Evolutionary conservation across 192 early-diverging fungal species (phyloP).

Genomic region (Backusella sp.): DNA sequence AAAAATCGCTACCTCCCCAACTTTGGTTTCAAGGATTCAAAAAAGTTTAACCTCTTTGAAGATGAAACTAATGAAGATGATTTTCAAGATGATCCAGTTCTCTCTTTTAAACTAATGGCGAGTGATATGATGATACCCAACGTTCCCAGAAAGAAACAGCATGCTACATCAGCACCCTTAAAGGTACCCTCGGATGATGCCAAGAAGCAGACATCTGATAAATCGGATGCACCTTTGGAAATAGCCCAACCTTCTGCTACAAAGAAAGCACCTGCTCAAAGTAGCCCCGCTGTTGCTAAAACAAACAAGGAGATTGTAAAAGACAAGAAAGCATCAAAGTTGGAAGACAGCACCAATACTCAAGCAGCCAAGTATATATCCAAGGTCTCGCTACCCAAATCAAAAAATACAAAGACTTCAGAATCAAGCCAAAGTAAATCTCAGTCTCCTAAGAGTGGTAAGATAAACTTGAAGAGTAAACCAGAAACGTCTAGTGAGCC

Average conservation of each 20-base stretch:
- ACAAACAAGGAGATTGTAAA: not conserved
- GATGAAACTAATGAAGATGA: not conserved
- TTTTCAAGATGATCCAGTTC: not conserved
- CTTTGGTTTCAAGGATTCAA: constrained; percentile 5
- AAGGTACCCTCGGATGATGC: not conserved
- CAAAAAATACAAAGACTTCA: not conserved
- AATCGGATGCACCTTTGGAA: not conserved
- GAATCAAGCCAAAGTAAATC: not conserved
- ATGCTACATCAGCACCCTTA: not conserved
- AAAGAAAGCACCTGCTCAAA: not conserved
- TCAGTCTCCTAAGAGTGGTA: not conserved
- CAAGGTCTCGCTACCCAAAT: not conserved
- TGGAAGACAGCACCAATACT: not conserved
- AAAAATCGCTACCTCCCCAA: not conserved
- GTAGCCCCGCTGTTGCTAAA: not conserved
- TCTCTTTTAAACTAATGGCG: not conserved
- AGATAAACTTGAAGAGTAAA: not conserved
- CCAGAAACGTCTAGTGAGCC: not conserved
- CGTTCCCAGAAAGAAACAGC: not conserved
- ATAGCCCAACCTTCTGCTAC: not conserved
- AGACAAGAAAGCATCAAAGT: not conserved
- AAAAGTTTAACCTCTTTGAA: not conserved
- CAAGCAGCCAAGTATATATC: not conserved
- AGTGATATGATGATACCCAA: not conserved
- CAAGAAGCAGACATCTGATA: not conserved